Evolutionary conservation across 768 basidiomycete species (phyloP), one percentile per base, ranked within the genome.

Genomic region (Kwoniella dendrophila): DNA sequence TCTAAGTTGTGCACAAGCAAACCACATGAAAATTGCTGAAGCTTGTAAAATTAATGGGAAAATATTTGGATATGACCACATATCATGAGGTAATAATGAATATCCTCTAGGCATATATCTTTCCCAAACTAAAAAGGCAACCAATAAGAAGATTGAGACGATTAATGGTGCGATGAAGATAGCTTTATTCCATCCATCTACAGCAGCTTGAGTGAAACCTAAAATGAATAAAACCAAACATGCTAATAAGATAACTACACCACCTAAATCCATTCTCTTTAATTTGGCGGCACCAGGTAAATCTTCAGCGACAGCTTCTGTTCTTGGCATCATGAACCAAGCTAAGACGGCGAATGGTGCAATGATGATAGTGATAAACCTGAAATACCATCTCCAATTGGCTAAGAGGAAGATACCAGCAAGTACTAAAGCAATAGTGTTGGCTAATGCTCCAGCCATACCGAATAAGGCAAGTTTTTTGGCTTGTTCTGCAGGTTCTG

Each of bases 321-420:
- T 74, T 22, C 59, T 59, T 49, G 75, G 72, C 59, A 76, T 62
- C 41, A 77, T 51, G 62, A 70, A 73, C 71, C 72, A 78, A 0
- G 74, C 71, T 41, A 68, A 45, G 16, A 70, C 61, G 32, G 68
- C 52, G 59, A 70, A 70, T 20, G 72, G 73, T 14, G 64, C 67
- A 32, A 65, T 38, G 49, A 68, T 61, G 57, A 73, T 66, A 1
- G 67, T 66, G 65, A 75, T 73, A 67, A 76, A 78, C 34, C 77
- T 53, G 69, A 78, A 78, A 50, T 72, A 76, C 77, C 77, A 78
- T 48, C 75, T 56, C 75, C 77, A 78, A 33, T 33, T 49, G 20
- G 75, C 71, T n/a, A 75, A 60, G 11, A 72, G 56, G 66, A 76
- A 72, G 22, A 75, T 67, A 66, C 75, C 77, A 24, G 72, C 75